phyloP scores from a whole-genome alignment of 2,329 filamentous ascomycete genomes.

The Colletotrichum magnum region DNA sequence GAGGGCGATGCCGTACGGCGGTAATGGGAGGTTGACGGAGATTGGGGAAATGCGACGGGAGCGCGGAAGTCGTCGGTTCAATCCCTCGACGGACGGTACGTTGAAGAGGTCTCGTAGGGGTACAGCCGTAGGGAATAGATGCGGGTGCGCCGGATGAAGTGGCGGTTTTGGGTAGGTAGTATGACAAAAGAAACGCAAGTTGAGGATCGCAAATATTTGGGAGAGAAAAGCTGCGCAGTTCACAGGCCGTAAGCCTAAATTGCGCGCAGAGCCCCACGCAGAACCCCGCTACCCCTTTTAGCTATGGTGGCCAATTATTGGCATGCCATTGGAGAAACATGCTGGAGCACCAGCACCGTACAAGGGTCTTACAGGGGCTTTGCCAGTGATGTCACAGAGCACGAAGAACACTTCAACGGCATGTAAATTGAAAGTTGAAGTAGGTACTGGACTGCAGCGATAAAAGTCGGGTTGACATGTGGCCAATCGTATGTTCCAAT shows the following conservation, averaged over 20 bases:
- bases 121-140: too few relatives aligned
- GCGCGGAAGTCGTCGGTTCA: too few relatives aligned
- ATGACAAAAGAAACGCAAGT: conserved; percentile 22
- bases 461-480: neutral
- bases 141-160: conserved; percentile 1
- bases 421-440: too few relatives aligned
- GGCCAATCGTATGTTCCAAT: neutral
- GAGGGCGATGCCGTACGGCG: too few relatives aligned
- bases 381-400: conserved; percentile 25
- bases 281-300: conserved; percentile 9
- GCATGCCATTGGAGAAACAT: conserved; percentile 12
- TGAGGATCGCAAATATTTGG: conserved; percentile 26
- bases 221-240: conserved; percentile 1
- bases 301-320: conserved; percentile 18
- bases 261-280: conserved; percentile 33
- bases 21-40: neutral
- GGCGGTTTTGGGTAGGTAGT: conserved; percentile 8
- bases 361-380: conserved; percentile 29
- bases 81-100: too few relatives aligned
- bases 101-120: too few relatives aligned
- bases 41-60: neutral
- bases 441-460: neutral
- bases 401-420: neutral
- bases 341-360: conserved; percentile 11
- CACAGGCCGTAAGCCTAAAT: conserved; percentile 25